Conservation (phyloP, 257 asterid species). For the Ajuga chamaepitys region DNA sequence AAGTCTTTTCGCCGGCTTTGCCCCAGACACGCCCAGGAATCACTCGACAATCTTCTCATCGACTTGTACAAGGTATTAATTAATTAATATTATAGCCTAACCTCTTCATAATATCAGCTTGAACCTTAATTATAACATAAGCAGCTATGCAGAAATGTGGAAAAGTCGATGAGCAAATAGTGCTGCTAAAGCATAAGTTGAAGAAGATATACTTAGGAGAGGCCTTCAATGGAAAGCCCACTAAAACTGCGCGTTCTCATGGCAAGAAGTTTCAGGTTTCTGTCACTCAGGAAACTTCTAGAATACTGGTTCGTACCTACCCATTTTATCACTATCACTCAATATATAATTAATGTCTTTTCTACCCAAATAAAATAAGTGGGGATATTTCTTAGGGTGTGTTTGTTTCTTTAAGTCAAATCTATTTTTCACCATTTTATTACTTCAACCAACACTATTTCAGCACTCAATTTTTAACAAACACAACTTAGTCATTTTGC, state of each 20-base stretch:
- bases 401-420: no score
- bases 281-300: conserved; percentile 62
- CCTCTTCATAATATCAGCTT: no score
- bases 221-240: conserved; percentile 78
- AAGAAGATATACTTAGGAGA: conserved; percentile 62
- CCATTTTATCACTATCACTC: no score
- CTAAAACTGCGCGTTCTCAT: conserved; percentile 85
- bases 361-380: no score
- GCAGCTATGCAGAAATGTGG: conserved; percentile 84
- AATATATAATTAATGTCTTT: no score
- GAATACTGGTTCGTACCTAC: conserved; percentile 68
- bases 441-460: no score
- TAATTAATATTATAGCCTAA: no score
- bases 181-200: conserved; percentile 68
- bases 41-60: conserved; percentile 71
- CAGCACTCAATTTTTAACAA: no score
- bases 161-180: conserved; percentile 69
- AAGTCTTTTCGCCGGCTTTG: conserved; percentile 55
- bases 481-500: no score
- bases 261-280: conserved; percentile 93
- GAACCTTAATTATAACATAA: no score
- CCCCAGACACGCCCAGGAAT: conserved; percentile 56
- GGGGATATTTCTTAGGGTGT: no score
- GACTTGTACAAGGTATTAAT: conserved; percentile 63
- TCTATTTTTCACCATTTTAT: no score